These are phyloP conservation scores for Fusarium hainanense DNA, from an alignment of 2,329 filamentous ascomycete species.

Conservation along the genomic window DNA sequence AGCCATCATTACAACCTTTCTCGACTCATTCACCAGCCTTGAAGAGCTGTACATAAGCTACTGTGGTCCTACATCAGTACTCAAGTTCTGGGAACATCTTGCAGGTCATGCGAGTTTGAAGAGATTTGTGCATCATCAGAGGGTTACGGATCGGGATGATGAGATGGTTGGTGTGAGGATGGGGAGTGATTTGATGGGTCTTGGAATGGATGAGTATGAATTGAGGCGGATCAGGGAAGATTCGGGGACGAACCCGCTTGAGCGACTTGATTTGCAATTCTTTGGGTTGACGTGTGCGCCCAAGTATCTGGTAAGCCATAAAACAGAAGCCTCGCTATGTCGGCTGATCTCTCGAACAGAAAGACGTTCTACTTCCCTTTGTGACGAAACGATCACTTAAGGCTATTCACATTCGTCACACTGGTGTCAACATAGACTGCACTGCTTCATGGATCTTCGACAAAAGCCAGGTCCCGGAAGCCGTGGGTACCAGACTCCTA, in stretches of 20 bases:
- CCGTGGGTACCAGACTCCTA: fast-evolving
- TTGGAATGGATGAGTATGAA: neutral
- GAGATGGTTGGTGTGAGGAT: neutral
- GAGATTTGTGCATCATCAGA: neutral
- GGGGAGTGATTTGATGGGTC: neutral
- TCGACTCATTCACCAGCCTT: neutral
- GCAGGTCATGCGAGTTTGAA: neutral
- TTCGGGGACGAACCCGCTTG: neutral
- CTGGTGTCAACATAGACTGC: neutral
- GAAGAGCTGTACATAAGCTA: constrained; percentile 1
- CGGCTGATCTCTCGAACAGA: neutral
- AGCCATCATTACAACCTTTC: fast-evolving
- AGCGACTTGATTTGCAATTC: neutral
- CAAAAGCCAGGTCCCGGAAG: neutral
- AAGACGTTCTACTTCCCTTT: neutral
- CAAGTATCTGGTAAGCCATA: neutral
- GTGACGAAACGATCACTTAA: neutral
- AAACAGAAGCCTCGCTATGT: fast-evolving
- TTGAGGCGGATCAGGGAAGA: fast-evolving
- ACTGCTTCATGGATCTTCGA: neutral
- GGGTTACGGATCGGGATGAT: neutral
- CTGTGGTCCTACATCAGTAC: neutral
- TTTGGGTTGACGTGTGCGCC: constrained; percentile 3
- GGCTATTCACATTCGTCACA: constrained; percentile 7
- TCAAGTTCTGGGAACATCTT: neutral